Conservation (phyloP, 345 rosid genomes). For the Euphorbia tirucalli region DNA sequence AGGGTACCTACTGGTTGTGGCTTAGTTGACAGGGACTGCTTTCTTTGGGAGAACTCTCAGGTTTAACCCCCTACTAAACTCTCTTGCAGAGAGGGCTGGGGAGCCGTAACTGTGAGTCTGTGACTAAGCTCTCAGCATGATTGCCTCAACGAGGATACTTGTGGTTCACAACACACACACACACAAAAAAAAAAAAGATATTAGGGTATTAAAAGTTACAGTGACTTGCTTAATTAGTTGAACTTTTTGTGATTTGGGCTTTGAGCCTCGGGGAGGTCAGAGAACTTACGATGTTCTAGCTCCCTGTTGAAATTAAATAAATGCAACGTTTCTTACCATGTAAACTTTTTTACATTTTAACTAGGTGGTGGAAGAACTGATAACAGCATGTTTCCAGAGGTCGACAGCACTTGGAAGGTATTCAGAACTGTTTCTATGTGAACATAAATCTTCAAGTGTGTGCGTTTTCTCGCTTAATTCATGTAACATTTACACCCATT, state of each 20-base stretch:
- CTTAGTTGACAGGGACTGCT: too few species aligned
- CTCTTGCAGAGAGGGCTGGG: too few species aligned
- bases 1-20: neutral
- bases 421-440: slow-evolving; percentile 26
- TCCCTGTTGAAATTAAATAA: neutral
- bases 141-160: neutral
- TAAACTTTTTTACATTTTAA: slow-evolving; percentile 11
- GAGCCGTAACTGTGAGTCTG: too few species aligned
- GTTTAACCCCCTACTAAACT: too few species aligned
- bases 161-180: too few species aligned
- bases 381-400: slow-evolving; percentile 85
- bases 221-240: neutral
- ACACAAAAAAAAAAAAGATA: too few species aligned
- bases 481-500: neutral
- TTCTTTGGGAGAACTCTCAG: too few species aligned
- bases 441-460: neutral
- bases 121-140: too few species aligned
- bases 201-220: neutral
- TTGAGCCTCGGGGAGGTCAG: too few species aligned
- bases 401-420: slow-evolving; percentile 94
- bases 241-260: too few species aligned
- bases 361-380: slow-evolving; percentile 62
- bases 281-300: neutral
- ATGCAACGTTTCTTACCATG: slow-evolving; percentile 9
- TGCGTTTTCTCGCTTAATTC: neutral